Evolutionary conservation across 2,329 filamentous ascomycete genomes (phyloP).

Genomic region (Byssoonygena ceratinophila): DNA sequence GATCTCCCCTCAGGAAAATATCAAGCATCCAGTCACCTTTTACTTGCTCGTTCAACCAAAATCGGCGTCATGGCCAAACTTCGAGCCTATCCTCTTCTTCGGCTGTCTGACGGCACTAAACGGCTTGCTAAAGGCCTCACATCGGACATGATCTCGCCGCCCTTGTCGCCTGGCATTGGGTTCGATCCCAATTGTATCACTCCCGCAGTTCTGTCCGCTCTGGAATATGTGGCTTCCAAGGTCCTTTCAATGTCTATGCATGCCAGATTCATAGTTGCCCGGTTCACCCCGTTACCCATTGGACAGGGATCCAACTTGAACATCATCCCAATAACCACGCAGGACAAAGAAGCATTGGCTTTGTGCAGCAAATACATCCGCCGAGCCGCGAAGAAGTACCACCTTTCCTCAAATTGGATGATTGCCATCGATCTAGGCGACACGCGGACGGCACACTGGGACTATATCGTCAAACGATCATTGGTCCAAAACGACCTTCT

Average conservation of each 20-base stretch:
- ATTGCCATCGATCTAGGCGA: conserved; percentile 21
- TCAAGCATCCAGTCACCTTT: neutral
- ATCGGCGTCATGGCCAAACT: neutral
- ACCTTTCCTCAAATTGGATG: conserved; percentile 31
- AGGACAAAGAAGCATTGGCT: conserved; percentile 26
- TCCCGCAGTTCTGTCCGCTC: conserved; percentile 29
- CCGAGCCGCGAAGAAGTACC: conserved; percentile 31
- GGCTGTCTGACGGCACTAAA: neutral
- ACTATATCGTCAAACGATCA: conserved; percentile 35
- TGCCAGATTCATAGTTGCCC: conserved; percentile 33
- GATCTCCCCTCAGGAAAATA: too few species aligned
- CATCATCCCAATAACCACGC: conserved; percentile 29
- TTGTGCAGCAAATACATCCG: conserved; percentile 27
- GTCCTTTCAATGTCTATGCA: conserved; percentile 32
- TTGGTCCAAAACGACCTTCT: conserved; percentile 37
- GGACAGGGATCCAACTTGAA: conserved; percentile 31
- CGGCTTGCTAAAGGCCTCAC: conserved; percentile 20
- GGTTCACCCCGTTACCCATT: conserved; percentile 32
- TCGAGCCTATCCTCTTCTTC: neutral
- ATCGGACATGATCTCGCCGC: conserved; percentile 34
- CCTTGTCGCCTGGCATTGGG: conserved; percentile 32
- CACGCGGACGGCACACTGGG: conserved; percentile 14
- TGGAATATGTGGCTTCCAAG: conserved; percentile 35
- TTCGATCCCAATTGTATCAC: conserved; percentile 27
- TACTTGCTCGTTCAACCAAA: neutral